A percentile compares a stretch with the other conserved stretches of the same genome.
Conservation (phyloP, 805 yeast genomes). For the Hyphopichia homilentoma region DNA sequence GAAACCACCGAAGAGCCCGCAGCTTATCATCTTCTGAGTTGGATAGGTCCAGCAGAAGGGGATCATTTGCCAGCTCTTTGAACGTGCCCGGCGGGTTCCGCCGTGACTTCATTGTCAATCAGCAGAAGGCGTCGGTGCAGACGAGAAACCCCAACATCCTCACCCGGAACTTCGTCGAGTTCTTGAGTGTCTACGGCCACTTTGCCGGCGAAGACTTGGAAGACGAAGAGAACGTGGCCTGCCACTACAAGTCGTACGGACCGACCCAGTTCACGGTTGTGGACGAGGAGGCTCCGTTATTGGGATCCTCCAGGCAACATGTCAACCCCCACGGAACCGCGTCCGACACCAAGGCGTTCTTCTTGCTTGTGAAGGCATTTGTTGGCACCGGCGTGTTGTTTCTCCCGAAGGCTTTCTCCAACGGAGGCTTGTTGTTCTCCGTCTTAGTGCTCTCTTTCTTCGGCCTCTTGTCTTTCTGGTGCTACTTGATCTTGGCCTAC, state of each 20-base stretch:
- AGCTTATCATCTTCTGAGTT: conserved; percentile 24
- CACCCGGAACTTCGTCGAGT: conserved; percentile 73
- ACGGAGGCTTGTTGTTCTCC: conserved; percentile 70
- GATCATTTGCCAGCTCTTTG: conserved; percentile 62
- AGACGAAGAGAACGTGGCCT: conserved; percentile 56
- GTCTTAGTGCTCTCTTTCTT: conserved; percentile 49
- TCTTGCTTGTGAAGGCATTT: conserved; percentile 67
- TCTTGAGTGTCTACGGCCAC: conserved; percentile 76
- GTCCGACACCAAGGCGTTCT: conserved; percentile 67
- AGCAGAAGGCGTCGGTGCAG: conserved; percentile 16
- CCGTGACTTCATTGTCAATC: conserved; percentile 56
- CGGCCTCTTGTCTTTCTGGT: conserved; percentile 73
- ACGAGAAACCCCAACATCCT: conserved; percentile 42
- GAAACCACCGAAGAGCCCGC: conserved; percentile 11
- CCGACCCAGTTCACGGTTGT: conserved; percentile 10
- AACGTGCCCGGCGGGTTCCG: conserved; percentile 84
- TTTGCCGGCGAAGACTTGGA: conserved; percentile 83
- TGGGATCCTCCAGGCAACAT: conserved; percentile 4
- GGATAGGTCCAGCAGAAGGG: conserved; percentile 38
- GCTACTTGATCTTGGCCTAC: conserved; percentile 61
- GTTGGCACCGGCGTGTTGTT: conserved; percentile 76
- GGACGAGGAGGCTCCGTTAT: conserved; percentile 38
- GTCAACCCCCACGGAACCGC: conserved; percentile 57
- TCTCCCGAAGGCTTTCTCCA: conserved; percentile 64
- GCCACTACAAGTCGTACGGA: conserved; percentile 35